These are phyloP conservation scores for Podila epigama DNA, from an alignment of 192 early-diverging fungal species.

Conservation along the genomic window DNA sequence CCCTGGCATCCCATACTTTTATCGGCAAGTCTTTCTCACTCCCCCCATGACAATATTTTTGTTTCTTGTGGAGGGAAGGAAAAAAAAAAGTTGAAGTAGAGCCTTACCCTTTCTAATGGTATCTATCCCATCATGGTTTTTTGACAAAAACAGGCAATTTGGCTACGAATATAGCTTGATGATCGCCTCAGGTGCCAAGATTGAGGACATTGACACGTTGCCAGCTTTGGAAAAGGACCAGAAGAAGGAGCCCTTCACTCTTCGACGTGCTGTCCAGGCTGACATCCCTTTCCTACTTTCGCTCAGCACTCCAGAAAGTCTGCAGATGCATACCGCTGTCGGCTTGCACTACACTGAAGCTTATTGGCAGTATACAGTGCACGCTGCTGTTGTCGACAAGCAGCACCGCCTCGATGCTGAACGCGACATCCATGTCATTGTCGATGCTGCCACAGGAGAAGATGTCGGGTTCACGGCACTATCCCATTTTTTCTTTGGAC, in stretches of 20 bases:
- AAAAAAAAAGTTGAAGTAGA: too few relatives aligned
- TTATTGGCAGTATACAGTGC: background rate
- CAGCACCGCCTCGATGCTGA: background rate
- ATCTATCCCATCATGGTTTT: too few relatives aligned
- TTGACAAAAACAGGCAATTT: too few relatives aligned
- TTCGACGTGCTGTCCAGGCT: background rate
- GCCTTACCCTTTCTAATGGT: too few relatives aligned
- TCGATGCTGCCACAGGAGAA: background rate
- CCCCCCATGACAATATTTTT: too few relatives aligned
- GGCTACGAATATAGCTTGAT: background rate
- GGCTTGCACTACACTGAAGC: background rate
- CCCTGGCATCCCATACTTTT: background rate
- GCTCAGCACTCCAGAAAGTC: background rate
- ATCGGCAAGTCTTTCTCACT: too few relatives aligned
- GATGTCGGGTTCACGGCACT: background rate
- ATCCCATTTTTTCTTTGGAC: slow-evolving; percentile 1
- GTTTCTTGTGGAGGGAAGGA: too few relatives aligned
- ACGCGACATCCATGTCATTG: slow-evolving; percentile 2
- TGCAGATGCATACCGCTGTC: background rate
- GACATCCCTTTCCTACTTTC: background rate
- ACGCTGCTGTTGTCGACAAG: background rate
- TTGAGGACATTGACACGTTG: background rate
- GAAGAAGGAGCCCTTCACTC: background rate
- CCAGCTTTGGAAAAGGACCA: background rate
- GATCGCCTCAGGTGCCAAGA: background rate